These are phyloP conservation scores for Monilinia aucupariae DNA, from an alignment of 2,329 filamentous ascomycete species.

Conservation along the genomic window DNA sequence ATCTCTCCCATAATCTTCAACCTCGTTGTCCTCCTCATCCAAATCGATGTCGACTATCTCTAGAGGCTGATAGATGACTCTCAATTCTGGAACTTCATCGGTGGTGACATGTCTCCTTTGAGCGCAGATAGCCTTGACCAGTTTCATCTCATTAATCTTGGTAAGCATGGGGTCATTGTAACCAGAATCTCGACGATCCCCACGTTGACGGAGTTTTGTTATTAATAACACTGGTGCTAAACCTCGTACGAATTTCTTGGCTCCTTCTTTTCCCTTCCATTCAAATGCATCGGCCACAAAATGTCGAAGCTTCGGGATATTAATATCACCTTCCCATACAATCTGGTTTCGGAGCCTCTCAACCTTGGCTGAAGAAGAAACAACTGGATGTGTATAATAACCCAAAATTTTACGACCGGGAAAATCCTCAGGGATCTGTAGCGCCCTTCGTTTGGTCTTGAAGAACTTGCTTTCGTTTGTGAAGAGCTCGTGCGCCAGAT, in stretches of 20 bases:
- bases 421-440: conserved; percentile 74
- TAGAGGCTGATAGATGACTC: conserved; percentile 70
- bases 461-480: conserved; percentile 84
- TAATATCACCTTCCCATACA: conserved; percentile 57
- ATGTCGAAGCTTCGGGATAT: conserved; percentile 61
- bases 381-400: conserved; percentile 82
- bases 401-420: conserved; percentile 72
- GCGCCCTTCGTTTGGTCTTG: conserved; percentile 63
- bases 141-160: conserved; percentile 43
- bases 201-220: conserved; percentile 47
- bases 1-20: conserved; percentile 42
- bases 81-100: conserved; percentile 70
- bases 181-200: conserved; percentile 38
- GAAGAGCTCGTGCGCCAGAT: conserved; percentile 66
- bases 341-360: conserved; percentile 49
- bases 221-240: conserved; percentile 71
- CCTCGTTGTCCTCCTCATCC: conserved; percentile 54
- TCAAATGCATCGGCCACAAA: conserved; percentile 79
- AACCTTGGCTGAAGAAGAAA: conserved; percentile 59
- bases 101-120: conserved; percentile 66
- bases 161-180: conserved; percentile 36
- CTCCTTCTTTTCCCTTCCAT: conserved; percentile 74
- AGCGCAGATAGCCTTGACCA: conserved; percentile 63
- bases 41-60: conserved; percentile 75
- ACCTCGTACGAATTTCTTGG: conserved; percentile 76